Percentiles rank a stretch among this genome's conserved stretches.
Conservation (phyloP, 176 grass and related monocot genomes). For the Coix lacrymajobi region DNA sequence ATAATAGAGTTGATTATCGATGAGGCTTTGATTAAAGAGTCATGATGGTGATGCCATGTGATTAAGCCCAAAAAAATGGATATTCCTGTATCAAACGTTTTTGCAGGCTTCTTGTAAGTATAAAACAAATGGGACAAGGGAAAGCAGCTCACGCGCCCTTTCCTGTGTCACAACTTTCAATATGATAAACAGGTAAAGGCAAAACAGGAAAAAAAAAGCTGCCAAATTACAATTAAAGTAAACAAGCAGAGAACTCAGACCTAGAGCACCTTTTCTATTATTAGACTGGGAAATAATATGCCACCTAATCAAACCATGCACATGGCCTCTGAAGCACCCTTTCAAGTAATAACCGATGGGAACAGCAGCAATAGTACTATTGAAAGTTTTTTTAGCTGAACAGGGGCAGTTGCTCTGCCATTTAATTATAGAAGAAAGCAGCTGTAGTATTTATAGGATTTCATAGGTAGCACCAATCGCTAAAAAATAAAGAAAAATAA, state of each 20-base stretch:
- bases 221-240: slow-evolving; percentile 39
- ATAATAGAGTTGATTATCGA: slow-evolving; percentile 33
- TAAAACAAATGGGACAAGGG: slow-evolving; percentile 29
- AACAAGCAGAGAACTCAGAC: slow-evolving; percentile 18
- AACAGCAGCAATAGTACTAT: neutral
- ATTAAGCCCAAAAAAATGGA: slow-evolving; percentile 9
- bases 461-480: too few relatives aligned
- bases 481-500: too few relatives aligned
- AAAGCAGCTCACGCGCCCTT: slow-evolving; percentile 16
- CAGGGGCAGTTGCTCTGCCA: too few relatives aligned
- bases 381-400: neutral
- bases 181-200: slow-evolving; percentile 30
- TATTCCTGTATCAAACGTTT: slow-evolving; percentile 4
- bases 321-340: slow-evolving; percentile 24
- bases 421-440: too few relatives aligned
- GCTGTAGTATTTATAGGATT: too few relatives aligned
- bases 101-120: slow-evolving; percentile 27
- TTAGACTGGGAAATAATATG: slow-evolving; percentile 11
- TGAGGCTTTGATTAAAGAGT: slow-evolving; percentile 38
- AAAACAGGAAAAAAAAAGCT: slow-evolving; percentile 44
- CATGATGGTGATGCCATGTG: slow-evolving; percentile 15
- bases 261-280: slow-evolving; percentile 25
- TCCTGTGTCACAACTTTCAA: slow-evolving; percentile 26
- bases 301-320: slow-evolving; percentile 23
- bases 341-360: neutral